A percentile compares a stretch with the other conserved stretches of the same genome.
phyloP scores from a whole-genome alignment of 768 basidiomycete species.

The Butyriboletus loyo region DNA sequence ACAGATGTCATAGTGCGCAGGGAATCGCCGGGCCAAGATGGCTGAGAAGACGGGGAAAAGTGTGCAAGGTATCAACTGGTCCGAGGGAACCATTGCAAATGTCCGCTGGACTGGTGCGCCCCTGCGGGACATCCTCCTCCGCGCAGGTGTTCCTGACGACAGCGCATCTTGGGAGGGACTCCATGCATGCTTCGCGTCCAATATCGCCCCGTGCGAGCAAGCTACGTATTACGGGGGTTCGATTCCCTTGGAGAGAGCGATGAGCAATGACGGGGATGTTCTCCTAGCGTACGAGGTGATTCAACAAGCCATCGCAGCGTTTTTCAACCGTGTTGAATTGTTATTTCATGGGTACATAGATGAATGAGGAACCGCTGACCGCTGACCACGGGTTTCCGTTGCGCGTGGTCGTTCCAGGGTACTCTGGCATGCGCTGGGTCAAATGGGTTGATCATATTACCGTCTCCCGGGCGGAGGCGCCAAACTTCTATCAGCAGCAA shows the following conservation, averaged over 20 bases:
- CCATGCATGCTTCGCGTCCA: slow-evolving; percentile 62
- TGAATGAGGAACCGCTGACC: slow-evolving; percentile 59
- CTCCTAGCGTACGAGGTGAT: slow-evolving; percentile 60
- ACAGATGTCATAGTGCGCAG: slow-evolving; percentile 46
- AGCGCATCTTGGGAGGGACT: slow-evolving; percentile 21
- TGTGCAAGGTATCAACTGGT: slow-evolving; percentile 62
- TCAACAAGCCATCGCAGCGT: no score
- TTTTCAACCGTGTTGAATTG: neutral
- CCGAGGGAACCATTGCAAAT: slow-evolving; percentile 68
- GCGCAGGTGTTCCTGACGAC: slow-evolving; percentile 37
- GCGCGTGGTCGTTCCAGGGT: slow-evolving; percentile 66
- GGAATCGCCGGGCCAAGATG: slow-evolving; percentile 68
- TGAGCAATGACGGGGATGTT: slow-evolving; percentile 46
- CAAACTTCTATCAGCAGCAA: slow-evolving; percentile 68
- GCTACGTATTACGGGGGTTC: slow-evolving; percentile 64
- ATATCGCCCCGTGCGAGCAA: slow-evolving; percentile 59
- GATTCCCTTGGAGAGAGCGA: slow-evolving; percentile 51
- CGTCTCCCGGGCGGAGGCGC: slow-evolving; percentile 51
- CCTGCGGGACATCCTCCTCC: slow-evolving; percentile 53
- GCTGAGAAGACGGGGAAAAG: slow-evolving; percentile 42
- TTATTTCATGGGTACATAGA: slow-evolving; percentile 45
- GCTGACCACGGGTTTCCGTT: slow-evolving; percentile 65
- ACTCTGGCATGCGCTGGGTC: slow-evolving; percentile 68
- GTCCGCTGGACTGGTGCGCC: slow-evolving; percentile 62
- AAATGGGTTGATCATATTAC: slow-evolving; percentile 70